phyloP scores from a whole-genome alignment of 2,329 filamentous ascomycete genomes.

The Hypocreales sp. region DNA sequence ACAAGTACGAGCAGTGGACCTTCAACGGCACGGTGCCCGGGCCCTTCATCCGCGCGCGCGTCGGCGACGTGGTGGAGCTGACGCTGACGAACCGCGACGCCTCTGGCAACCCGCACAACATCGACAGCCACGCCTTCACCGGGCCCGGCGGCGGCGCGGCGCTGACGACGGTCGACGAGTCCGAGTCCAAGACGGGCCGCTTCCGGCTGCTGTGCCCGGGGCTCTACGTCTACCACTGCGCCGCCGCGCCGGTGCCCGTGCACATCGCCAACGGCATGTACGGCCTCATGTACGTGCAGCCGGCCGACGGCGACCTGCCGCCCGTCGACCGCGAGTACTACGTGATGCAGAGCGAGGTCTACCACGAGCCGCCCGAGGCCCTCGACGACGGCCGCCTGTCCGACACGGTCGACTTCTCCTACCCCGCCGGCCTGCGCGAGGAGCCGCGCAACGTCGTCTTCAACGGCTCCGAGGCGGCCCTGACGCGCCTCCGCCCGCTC shows the following conservation, averaged over 20 bases:
- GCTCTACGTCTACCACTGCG: constrained; percentile 18
- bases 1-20: constrained; percentile 20
- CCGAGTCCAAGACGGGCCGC: constrained; percentile 14
- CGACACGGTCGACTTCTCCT: constrained; percentile 16
- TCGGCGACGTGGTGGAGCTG: constrained; percentile 16
- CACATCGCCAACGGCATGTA: constrained; percentile 22
- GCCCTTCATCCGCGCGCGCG: constrained; percentile 18
- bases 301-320: constrained; percentile 12
- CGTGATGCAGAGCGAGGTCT: constrained; percentile 21
- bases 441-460: constrained; percentile 15
- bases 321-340: constrained; percentile 18
- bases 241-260: constrained; percentile 17
- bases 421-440: constrained; percentile 16
- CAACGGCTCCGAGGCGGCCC: constrained; percentile 15
- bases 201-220: constrained; percentile 15
- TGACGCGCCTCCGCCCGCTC: constrained; percentile 14
- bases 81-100: constrained; percentile 15
- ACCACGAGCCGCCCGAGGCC: constrained; percentile 17
- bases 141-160: constrained; percentile 17
- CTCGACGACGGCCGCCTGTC: constrained; percentile 14
- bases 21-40: constrained; percentile 17
- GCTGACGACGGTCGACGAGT: constrained; percentile 15
- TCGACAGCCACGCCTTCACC: constrained; percentile 16
- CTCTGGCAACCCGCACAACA: constrained; percentile 18
- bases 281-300: constrained; percentile 19